Evolutionary conservation across 148 eudicot species (phyloP).

Genomic region (Oxyria digyna): DNA sequence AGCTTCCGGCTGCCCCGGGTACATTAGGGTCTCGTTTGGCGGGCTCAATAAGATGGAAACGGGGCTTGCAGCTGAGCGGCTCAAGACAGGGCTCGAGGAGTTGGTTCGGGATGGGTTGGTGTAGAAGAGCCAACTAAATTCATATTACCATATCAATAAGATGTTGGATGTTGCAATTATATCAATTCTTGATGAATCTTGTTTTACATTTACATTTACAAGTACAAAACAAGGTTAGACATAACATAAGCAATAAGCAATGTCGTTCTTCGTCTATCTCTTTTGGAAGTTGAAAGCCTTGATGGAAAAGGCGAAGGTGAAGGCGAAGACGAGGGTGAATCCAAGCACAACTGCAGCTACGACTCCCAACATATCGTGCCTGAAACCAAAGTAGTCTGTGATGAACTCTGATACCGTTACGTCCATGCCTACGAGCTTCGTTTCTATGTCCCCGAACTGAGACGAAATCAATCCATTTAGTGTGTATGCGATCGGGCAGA

Average conservation of each 20-base stretch:
- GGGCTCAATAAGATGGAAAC: slow-evolving; percentile 59
- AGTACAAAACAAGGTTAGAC: background rate
- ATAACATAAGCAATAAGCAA: background rate
- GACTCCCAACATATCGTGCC: slow-evolving; percentile 18
- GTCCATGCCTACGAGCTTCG: background rate
- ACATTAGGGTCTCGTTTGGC: slow-evolving; percentile 72
- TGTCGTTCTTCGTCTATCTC: slow-evolving; percentile 11
- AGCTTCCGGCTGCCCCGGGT: slow-evolving; percentile 77
- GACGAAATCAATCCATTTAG: slow-evolving; percentile 24
- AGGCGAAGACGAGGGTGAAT: slow-evolving; percentile 17
- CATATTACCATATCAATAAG: too few relatives aligned
- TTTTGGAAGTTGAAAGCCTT: slow-evolving; percentile 31
- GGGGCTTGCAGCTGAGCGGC: slow-evolving; percentile 57
- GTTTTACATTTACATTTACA: background rate
- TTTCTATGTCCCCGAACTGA: slow-evolving; percentile 21
- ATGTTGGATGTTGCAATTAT: background rate
- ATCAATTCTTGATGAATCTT: background rate
- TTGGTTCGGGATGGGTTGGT: slow-evolving; percentile 70
- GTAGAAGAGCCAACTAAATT: background rate
- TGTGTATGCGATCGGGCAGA: slow-evolving; percentile 19
- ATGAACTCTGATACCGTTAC: slow-evolving; percentile 17
- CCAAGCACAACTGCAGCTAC: slow-evolving; percentile 19
- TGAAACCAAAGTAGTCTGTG: slow-evolving; percentile 17
- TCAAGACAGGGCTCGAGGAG: slow-evolving; percentile 65
- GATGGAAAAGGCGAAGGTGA: slow-evolving; percentile 27